Percentiles rank a stretch among this genome's conserved stretches.
Evolutionary conservation across 1,284 basidiomycete species (phyloP).

Genomic region (Irpex rosettiformis): DNA sequence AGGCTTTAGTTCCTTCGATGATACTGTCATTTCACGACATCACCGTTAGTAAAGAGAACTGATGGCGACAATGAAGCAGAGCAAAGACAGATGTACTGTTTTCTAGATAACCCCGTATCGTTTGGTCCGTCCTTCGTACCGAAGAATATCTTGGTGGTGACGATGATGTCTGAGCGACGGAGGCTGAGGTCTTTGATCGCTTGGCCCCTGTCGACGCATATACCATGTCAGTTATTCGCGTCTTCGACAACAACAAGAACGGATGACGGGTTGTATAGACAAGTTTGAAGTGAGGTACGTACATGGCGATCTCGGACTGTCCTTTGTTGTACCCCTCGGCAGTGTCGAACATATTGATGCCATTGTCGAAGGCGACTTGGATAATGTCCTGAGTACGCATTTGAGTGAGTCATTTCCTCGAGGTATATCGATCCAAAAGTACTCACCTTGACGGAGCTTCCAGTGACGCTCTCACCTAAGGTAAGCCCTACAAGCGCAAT

Average conservation of each 20-base stretch:
- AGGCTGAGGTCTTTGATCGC: conserved; percentile 77
- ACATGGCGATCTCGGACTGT: conserved; percentile 69
- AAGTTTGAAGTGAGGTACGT: conserved; percentile 19
- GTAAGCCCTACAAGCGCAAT: conserved; percentile 44
- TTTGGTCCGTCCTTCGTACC: conserved; percentile 56
- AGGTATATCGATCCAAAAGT: not conserved
- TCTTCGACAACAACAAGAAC: too few relatives aligned
- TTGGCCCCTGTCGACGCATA: conserved; percentile 50
- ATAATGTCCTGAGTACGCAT: conserved; percentile 47
- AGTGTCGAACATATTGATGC: conserved; percentile 69
- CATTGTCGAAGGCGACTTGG: conserved; percentile 61
- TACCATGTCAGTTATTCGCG: too few relatives aligned
- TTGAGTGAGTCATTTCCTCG: too few relatives aligned
- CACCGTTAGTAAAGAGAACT: too few relatives aligned
- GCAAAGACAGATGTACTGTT: conserved; percentile 51
- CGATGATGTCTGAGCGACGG: conserved; percentile 67
- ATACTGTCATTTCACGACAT: conserved; percentile 42
- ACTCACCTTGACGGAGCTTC: conserved; percentile 59
- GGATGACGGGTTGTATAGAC: too few relatives aligned
- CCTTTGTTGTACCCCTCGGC: conserved; percentile 69
- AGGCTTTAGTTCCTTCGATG: conserved; percentile 73
- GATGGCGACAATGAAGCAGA: not conserved
- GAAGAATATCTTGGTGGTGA: conserved; percentile 73
- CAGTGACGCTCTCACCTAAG: conserved; percentile 61
- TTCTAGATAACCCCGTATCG: conserved; percentile 59